Conservation (phyloP, 208 protist species). For the Trypanosoma lewisi region DNA sequence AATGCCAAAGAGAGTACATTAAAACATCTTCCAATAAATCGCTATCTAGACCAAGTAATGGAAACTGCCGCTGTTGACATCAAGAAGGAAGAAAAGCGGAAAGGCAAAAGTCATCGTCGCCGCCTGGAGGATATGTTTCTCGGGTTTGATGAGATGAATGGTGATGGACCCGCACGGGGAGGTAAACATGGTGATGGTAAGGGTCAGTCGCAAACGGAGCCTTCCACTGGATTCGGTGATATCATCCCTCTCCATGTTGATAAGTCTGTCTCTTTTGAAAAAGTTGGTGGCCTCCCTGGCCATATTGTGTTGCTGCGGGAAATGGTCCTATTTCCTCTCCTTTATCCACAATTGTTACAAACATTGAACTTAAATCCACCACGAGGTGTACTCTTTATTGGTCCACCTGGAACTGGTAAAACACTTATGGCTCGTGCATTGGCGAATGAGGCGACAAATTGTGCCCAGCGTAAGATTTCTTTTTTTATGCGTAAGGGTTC, state of each 20-base stretch:
- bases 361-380: constrained; percentile 67
- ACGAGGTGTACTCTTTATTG: constrained; percentile 98
- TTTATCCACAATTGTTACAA: constrained; percentile 68
- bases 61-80: constrained; percentile 21
- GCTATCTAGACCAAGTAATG: constrained; percentile 56
- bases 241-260: constrained; percentile 68
- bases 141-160: constrained; percentile 2
- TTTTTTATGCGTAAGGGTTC: constrained; percentile 97
- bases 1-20: constrained; percentile 52
- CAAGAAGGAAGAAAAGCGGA: constrained; percentile 6
- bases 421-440: constrained; percentile 98
- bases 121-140: constrained; percentile 35
- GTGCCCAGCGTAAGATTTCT: constrained; percentile 83
- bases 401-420: constrained; percentile 99
- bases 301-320: constrained; percentile 77
- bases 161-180: neutral
- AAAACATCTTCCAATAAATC: constrained; percentile 67
- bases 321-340: constrained; percentile 81
- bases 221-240: constrained; percentile 46
- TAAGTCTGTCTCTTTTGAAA: constrained; percentile 59
- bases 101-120: constrained; percentile 19
- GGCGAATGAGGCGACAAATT: constrained; percentile 97
- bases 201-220: neutral
- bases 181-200: neutral
- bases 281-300: constrained; percentile 73